phyloP scores from a whole-genome alignment of 176 grass and related monocot genomes.

The Oryza officinalis region DNA sequence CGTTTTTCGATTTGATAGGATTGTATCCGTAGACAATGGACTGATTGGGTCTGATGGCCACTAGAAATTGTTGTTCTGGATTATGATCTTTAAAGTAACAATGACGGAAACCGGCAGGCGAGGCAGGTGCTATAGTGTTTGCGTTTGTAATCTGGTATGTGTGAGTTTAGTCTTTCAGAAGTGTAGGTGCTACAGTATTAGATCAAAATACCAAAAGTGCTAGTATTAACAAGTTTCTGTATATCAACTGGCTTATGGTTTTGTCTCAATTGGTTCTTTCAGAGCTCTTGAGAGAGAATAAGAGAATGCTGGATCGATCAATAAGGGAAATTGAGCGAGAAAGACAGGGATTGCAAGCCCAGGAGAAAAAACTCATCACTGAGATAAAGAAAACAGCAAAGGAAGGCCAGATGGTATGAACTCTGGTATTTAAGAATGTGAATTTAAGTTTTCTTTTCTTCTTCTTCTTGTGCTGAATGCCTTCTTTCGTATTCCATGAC shows the following conservation, averaged over 20 bases:
- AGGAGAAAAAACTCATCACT: constrained; percentile 77
- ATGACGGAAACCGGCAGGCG: too few relatives aligned
- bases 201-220: background rate
- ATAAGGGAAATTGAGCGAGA: constrained; percentile 75
- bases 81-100: too few relatives aligned
- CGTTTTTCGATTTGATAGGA: too few relatives aligned
- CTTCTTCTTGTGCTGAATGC: background rate
- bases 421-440: background rate
- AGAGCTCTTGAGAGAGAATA: constrained; percentile 78
- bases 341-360: constrained; percentile 67
- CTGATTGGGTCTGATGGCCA: too few relatives aligned
- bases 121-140: too few relatives aligned
- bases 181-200: background rate
- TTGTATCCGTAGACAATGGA: too few relatives aligned
- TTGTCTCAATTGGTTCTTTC: background rate
- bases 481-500: background rate
- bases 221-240: background rate
- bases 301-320: constrained; percentile 73
- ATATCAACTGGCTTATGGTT: background rate
- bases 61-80: too few relatives aligned
- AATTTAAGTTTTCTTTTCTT: background rate
- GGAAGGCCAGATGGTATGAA: constrained; percentile 78
- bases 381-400: constrained; percentile 88
- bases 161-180: too few relatives aligned
- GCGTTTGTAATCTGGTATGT: too few relatives aligned